These are phyloP conservation scores for Lotmaria passim DNA, from an alignment of 208 protist genomes.

Conservation along the genomic window DNA sequence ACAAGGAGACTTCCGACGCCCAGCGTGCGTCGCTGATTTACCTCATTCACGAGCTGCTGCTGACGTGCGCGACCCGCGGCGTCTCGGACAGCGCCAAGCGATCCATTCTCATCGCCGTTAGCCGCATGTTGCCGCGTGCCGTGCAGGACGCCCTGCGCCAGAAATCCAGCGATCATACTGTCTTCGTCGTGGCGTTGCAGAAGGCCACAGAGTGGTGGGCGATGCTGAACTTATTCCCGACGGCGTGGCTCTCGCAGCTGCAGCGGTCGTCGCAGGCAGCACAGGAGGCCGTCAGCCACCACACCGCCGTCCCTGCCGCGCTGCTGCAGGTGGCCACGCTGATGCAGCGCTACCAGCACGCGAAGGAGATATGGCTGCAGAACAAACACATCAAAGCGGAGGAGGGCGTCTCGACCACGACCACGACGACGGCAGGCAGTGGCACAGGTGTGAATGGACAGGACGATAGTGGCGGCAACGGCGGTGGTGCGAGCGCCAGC, in stretches of 20 bases:
- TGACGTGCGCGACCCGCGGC: constrained; percentile 72
- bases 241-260: constrained; percentile 69
- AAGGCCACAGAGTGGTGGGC: constrained; percentile 80
- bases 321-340: constrained; percentile 54
- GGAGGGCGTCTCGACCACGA: neutral
- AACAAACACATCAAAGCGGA: constrained; percentile 31
- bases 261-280: constrained; percentile 32
- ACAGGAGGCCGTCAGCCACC: constrained; percentile 30
- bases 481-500: constrained; percentile 14
- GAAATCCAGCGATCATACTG: constrained; percentile 23
- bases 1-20: constrained; percentile 42
- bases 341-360: constrained; percentile 72
- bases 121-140: constrained; percentile 47
- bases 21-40: constrained; percentile 73
- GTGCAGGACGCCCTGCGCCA: constrained; percentile 46
- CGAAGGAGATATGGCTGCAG: constrained; percentile 62
- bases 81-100: constrained; percentile 68
- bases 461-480: constrained; percentile 16
- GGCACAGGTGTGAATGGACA: neutral
- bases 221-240: constrained; percentile 79
- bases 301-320: constrained; percentile 32
- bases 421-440: neutral
- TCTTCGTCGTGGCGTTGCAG: constrained; percentile 47
- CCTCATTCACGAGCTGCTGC: constrained; percentile 85
- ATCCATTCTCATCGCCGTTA: constrained; percentile 62